These are phyloP conservation scores for Halenospora varia DNA, from an alignment of 495 filamentous ascomycete species.

Conservation along the genomic window DNA sequence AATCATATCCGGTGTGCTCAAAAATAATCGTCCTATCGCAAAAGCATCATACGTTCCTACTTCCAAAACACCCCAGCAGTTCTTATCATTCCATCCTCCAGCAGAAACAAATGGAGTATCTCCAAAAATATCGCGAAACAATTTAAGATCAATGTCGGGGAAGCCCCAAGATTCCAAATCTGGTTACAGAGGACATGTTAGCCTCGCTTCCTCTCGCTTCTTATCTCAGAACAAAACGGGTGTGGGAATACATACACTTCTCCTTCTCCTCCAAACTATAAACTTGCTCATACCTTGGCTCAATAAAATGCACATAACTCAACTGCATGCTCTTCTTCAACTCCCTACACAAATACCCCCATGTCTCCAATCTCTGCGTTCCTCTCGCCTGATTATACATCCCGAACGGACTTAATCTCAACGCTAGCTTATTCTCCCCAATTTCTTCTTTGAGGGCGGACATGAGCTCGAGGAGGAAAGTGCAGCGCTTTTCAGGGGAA, in stretches of 20 bases:
- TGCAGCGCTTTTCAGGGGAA: conserved; percentile 44
- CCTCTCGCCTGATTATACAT: conserved; percentile 45
- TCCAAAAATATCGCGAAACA: conserved; percentile 42
- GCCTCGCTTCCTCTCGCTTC: too few relatives aligned
- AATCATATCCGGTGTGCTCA: conserved; percentile 19
- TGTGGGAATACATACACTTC: conserved; percentile 19
- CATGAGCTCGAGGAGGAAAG: conserved; percentile 43
- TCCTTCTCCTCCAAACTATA: conserved; percentile 42
- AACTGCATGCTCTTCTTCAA: conserved; percentile 44
- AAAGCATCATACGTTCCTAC: conserved; percentile 37
- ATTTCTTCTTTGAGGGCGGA: conserved; percentile 31
- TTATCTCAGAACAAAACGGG: not conserved
- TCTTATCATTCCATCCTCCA: conserved; percentile 44
- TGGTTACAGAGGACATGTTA: not conserved
- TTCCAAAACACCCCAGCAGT: conserved; percentile 41
- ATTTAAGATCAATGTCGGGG: conserved; percentile 31
- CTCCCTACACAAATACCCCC: conserved; percentile 42
- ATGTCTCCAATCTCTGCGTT: conserved; percentile 40
- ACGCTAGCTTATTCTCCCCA: conserved; percentile 26
- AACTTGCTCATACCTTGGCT: conserved; percentile 51
- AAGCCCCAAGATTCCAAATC: conserved; percentile 41
- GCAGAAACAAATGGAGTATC: conserved; percentile 44
- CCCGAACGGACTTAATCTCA: conserved; percentile 36
- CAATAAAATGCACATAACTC: conserved; percentile 50
- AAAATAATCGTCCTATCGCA: conserved; percentile 17